These are phyloP conservation scores for Aschersonia sp. DNA, from an alignment of 2,329 filamentous ascomycete species.

Conservation along the genomic window DNA sequence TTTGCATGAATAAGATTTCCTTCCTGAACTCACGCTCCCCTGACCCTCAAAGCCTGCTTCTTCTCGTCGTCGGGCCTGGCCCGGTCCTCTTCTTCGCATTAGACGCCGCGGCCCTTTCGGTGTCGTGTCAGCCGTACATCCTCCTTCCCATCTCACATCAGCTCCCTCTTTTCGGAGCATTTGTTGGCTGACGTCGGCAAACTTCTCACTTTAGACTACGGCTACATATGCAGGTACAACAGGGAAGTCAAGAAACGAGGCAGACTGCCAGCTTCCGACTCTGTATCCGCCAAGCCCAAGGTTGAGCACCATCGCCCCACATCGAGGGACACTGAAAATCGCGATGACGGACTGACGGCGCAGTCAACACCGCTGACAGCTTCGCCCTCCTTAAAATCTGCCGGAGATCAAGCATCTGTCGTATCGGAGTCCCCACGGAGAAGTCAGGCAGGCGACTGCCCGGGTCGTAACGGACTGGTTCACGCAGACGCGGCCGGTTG, in stretches of 20 bases:
- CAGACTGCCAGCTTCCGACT: slow-evolving; percentile 14
- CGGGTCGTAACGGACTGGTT: background rate
- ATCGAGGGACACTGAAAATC: background rate
- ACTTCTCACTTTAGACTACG: slow-evolving; percentile 15
- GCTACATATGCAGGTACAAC: slow-evolving; percentile 21
- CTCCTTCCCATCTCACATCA: too few relatives aligned
- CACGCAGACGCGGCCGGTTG: background rate
- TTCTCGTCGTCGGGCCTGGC: too few relatives aligned
- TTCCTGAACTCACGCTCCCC: too few relatives aligned
- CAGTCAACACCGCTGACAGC: background rate
- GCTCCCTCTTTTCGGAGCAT: too few relatives aligned
- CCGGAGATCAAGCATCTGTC: background rate
- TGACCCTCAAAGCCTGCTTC: too few relatives aligned
- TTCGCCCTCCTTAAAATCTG: background rate
- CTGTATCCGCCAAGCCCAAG: background rate
- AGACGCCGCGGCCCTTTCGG: too few relatives aligned
- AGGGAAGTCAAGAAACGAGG: slow-evolving; percentile 22
- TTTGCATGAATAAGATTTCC: background rate
- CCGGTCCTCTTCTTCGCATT: too few relatives aligned
- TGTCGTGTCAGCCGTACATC: too few relatives aligned
- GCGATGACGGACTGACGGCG: background rate
- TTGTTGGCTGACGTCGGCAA: too few relatives aligned
- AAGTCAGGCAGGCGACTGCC: background rate
- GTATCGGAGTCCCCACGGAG: background rate
- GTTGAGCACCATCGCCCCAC: background rate